phyloP scores from a whole-genome alignment of 140 eudicot genomes.

The Ambrosia hybrid region DNA sequence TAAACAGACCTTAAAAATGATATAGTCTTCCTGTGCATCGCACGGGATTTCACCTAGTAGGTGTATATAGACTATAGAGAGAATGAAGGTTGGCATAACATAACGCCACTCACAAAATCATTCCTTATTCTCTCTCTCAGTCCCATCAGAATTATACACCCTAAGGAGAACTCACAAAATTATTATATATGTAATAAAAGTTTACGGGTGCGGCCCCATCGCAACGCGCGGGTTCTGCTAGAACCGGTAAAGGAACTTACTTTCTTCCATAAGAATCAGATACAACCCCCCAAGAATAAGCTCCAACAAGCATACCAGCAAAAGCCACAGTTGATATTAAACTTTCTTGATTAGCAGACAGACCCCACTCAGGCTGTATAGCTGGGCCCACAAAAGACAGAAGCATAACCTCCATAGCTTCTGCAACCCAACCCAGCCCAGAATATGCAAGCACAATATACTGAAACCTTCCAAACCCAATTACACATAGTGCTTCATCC shows the following conservation, averaged over 20 bases:
- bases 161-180: too few relatives aligned
- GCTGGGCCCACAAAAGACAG: conserved; percentile 79
- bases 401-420: conserved; percentile 87
- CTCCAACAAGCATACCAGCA: conserved; percentile 81
- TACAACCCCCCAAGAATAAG: conserved; percentile 68
- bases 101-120: too few relatives aligned
- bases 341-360: conserved; percentile 67
- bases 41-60: too few relatives aligned
- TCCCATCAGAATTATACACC: too few relatives aligned
- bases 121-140: too few relatives aligned
- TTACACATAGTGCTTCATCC: conserved; percentile 68
- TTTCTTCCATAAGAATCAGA: conserved; percentile 78
- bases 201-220: too few relatives aligned
- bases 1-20: too few relatives aligned
- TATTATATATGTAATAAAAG: too few relatives aligned
- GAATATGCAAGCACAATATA: conserved; percentile 62
- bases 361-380: conserved; percentile 67
- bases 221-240: too few relatives aligned
- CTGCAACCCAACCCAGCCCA: conserved; percentile 74
- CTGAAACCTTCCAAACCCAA: conserved; percentile 83
- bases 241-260: conserved; percentile 26
- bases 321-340: conserved; percentile 72
- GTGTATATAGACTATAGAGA: too few relatives aligned
- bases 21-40: too few relatives aligned
- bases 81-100: too few relatives aligned